A percentile compares a stretch with the other conserved stretches of the same genome.
Evolutionary conservation across 306 rosid genomes (phyloP).

Genomic region (Medicago truncatula): MtrunA17r5.0-ANR NC_053049.1:48003501-48004000

Average conservation of each 20-base stretch:
- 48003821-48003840: background rate
- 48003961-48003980: conserved; percentile 32
- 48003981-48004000: conserved; percentile 39
- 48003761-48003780: background rate
- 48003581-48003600: no score
- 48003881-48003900: background rate
- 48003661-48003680: background rate
- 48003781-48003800: background rate
- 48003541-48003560: no score
- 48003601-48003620: background rate
- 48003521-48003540: no score
- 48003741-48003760: background rate
- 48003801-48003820: background rate
- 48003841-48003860: background rate
- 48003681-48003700: no score
- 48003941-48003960: conserved; percentile 1
- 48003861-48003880: conserved; percentile 1
- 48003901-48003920: background rate
- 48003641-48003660: background rate
- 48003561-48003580: background rate
- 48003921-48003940: background rate
- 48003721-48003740: background rate
- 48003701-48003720: background rate
- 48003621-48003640: background rate
- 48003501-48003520: background rate